Base-by-base conservation (phyloP, 1,284 basidiomycete species). In the Wallemia ichthyophaga region DNA sequence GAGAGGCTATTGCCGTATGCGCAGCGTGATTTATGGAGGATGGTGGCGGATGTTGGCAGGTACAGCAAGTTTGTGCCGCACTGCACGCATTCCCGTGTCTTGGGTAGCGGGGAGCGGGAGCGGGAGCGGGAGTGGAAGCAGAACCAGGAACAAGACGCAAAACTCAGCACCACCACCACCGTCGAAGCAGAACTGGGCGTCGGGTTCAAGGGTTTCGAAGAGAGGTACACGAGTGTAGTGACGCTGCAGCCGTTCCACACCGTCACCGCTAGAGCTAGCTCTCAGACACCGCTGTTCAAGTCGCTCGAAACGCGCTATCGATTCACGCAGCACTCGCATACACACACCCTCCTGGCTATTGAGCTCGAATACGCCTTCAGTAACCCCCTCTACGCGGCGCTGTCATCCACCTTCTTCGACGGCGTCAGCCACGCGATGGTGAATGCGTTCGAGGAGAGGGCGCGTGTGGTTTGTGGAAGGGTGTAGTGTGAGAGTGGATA, bases 381-480 rank as follows among this genome's bases (percentile, higher is more conserved):
- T 54, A 91, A 82, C 67, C 88, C 88, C 0, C 65, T 92, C 32
- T 82, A 95, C 67, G 83, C 85, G 0, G 76, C 80, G 0, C 76
- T 89, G 21, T 85, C 85, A 2, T 76, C 81, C 25, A 74, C 80
- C 13, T 86, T 94, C 65, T 86, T 95, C 66, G 82, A 82, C 24
- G 79, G 83, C 66, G 82, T 94, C 9, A 85, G 85, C 7, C 78
- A 78, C 62, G 75, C 83, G 70, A 95, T 94, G 86, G 82, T 95
- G 25, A 73, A 82, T 61, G 89, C 89, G 2, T 98, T 98, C 66
- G 85, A 94, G 69, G 73, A 81, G 64, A 75, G 89, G 28, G 91
- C 85, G 68, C 58, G 74, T 58, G 72, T 76, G 59, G 73, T 88
- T 3, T 87, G 85, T 65, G 82, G 83, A 13, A 13, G 55, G 5